Conservation (phyloP, 2,329 filamentous ascomycete genomes). For the Sporothrix humicola region DNA sequence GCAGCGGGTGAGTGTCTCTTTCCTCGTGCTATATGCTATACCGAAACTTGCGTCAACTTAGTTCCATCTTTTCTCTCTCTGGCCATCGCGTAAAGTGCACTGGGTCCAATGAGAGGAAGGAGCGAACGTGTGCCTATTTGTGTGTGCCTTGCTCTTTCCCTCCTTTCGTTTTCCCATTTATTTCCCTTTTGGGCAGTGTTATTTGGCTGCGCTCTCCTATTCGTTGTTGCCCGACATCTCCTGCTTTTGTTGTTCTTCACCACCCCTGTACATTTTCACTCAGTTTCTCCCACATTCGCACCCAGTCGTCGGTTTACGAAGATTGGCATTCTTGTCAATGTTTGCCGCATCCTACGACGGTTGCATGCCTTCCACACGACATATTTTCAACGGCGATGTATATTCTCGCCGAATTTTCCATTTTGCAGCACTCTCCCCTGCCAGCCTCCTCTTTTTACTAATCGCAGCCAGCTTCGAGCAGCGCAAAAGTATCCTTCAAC, state of each 20-base stretch:
- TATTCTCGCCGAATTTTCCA: no score
- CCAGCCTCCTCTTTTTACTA: no score
- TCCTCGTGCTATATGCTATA: constrained; percentile 31
- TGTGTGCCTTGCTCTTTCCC: constrained; percentile 1
- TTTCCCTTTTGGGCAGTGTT: constrained; percentile 31
- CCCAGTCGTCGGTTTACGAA: not conserved
- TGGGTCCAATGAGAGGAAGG: constrained; percentile 30
- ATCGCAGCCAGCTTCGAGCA: no score
- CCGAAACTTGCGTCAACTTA: constrained; percentile 37
- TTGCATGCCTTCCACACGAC: no score
- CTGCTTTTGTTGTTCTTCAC: not conserved
- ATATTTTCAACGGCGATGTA: no score
- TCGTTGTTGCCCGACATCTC: not conserved
- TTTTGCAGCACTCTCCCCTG: no score
- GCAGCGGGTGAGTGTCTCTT: constrained; percentile 23
- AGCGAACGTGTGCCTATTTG: not conserved
- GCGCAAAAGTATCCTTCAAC: no score
- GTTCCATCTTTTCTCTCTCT: constrained; percentile 11
- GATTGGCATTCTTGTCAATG: no score
- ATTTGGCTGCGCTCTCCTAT: constrained; percentile 5
- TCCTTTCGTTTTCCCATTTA: not conserved
- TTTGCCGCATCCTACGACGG: no score
- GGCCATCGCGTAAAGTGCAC: constrained; percentile 10
- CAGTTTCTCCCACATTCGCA: not conserved
- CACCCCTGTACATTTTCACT: not conserved